Base-by-base conservation (phyloP, 495 filamentous ascomycete genomes). In the Peziza echinospora region DNA sequence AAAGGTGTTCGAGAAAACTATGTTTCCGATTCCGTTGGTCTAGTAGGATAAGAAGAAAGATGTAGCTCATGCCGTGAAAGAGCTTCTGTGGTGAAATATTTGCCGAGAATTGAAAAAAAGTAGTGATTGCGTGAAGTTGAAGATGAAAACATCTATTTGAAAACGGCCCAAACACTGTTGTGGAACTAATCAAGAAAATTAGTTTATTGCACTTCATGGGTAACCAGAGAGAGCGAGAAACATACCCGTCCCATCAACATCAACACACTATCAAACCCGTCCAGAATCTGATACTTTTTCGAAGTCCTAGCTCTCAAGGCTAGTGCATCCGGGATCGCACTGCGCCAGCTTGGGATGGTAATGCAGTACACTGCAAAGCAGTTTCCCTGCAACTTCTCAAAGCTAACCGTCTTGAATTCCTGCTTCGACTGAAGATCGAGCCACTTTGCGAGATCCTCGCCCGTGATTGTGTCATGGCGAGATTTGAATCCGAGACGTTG, bases 341-440 rank as follows among this genome's bases (percentile, higher is more conserved):
- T 48, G 3, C 48, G 44, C 49, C 50, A 24, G 5, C 22, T 41
- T 23, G 51, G 51, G n/a, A 53, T 23, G 11, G 51, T 51, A 9
- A 53, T 39, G 9, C 50, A 25, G 28, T 53, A 53, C 13, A 53
- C 51, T 19, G 51, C 49, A 45, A 53, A 53, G 49, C 51, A 51
- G 30, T 53, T 53, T 26, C 51, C 51, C 28, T 53, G 51, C 21
- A 51, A 26, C 13, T 53, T 53, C 51, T 53, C 51, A 23, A 53
- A 53, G 9, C 48, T 48, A 23, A 47, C 50, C 13, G 37, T 42
- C 16, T 26, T 30, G 21, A 25, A 22, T 48, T 53, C 49, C 11
- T 47, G 39, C 34, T 4, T 24, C 9, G 17, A 24, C 17, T 47
- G 51, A 2, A 28, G 26, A 24, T 53, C 49, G 34, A 53, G 8